These are phyloP conservation scores for Amoebophrya sp. DNA, from an alignment of 169 alveolate species.

Conservation along the genomic window DNA sequence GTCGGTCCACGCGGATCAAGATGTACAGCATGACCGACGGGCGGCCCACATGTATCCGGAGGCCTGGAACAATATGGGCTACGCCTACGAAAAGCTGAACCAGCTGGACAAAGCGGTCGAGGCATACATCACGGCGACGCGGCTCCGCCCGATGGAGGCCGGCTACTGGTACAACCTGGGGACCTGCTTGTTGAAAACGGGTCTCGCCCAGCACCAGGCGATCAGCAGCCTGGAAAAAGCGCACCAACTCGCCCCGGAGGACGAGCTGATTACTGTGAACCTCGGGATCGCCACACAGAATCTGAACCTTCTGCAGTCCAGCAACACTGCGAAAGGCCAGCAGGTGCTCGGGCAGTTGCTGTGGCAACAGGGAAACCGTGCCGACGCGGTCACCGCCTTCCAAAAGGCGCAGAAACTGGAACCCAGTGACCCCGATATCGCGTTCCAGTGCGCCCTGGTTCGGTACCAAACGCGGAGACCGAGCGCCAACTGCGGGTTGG, in stretches of 20 bases:
- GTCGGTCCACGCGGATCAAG: background rate
- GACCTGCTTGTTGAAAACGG: background rate
- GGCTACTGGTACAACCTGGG: background rate
- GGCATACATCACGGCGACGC: background rate
- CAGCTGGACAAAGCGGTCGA: background rate
- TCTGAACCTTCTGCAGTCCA: background rate
- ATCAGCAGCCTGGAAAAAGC: background rate
- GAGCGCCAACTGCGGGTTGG: background rate
- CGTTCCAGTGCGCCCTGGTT: background rate
- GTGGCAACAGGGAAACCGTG: background rate
- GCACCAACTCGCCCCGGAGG: background rate
- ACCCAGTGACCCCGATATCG: background rate
- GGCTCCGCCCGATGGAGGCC: background rate
- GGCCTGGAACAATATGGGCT: conserved; percentile 1
- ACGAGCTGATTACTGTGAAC: background rate
- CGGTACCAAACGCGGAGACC: background rate
- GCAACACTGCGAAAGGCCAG: background rate
- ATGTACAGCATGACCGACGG: background rate
- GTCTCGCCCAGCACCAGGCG: background rate
- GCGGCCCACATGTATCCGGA: background rate
- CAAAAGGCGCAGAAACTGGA: background rate
- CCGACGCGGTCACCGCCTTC: background rate
- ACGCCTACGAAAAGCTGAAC: background rate
- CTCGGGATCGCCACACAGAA: background rate
- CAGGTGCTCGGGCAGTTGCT: background rate